Percentiles rank a stretch among this genome's conserved stretches.
Conservation (phyloP, 2,329 filamentous ascomycete species). For the Trichoderma aggressivum region DNA sequence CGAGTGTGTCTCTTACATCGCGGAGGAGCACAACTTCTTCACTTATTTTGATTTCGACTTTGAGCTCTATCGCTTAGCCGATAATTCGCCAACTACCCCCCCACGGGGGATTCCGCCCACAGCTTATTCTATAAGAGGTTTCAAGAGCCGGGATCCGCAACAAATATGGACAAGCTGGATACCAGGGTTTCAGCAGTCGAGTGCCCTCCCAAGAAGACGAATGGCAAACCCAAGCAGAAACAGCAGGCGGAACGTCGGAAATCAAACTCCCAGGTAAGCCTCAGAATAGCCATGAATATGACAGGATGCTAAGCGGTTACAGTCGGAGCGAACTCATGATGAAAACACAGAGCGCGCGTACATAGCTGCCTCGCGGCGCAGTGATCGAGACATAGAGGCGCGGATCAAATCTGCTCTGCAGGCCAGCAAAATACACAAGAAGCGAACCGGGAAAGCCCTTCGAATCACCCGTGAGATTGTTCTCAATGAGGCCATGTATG, state of each 20-base stretch:
- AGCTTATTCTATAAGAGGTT: neutral
- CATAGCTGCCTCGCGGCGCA: conserved; percentile 83
- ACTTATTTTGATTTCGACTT: neutral
- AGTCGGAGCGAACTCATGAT: conserved; percentile 74
- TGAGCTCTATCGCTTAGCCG: neutral
- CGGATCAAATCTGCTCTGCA: conserved; percentile 81
- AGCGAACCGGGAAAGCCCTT: conserved; percentile 77
- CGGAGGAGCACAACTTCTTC: neutral
- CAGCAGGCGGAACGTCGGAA: neutral
- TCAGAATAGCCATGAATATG: neutral
- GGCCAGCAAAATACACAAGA: conserved; percentile 88
- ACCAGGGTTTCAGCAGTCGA: neutral
- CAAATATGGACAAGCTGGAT: neutral
- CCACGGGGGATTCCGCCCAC: neutral
- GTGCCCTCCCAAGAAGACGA: neutral
- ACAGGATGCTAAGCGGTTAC: neutral
- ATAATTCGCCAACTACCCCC: neutral
- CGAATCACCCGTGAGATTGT: conserved; percentile 84
- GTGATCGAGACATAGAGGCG: conserved; percentile 83
- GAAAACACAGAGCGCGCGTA: conserved; percentile 87
- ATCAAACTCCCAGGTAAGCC: neutral
- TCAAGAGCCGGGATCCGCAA: neutral
- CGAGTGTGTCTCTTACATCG: neutral
- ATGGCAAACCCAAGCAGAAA: neutral
- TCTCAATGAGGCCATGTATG: conserved; percentile 90